Evolutionary conservation across 495 filamentous ascomycete genomes (phyloP), one percentile per base, ranked within the genome.

Genomic region (Annulohypoxylon maeteangense): DNA sequence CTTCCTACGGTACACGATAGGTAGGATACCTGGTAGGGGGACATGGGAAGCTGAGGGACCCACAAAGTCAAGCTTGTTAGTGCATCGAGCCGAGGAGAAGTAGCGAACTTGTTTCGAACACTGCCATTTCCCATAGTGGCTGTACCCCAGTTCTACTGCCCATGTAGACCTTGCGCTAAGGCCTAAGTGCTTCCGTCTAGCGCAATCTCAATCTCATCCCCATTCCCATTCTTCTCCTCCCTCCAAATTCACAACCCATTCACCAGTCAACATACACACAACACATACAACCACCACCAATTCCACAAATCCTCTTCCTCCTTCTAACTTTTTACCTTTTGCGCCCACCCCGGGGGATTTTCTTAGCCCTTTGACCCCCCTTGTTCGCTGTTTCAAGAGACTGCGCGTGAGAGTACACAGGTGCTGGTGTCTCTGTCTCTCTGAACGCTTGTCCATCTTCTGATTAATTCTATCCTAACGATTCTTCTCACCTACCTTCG

Each of bases 381-480:
- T 71, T 67, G 68, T 67, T 67, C 32, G 16, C 44, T 71, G 62
- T 71, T 71, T 67, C 63, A 25, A 68, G 54, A 67, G 53, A 61
- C 64, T 38, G 60, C 65, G 65, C 47, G 38, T 25, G 55, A 68
- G 70, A 68, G 64, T 68, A 27, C 57, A 66, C 58, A 68, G 66
- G 68, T 75, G 62, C 68, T 68, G 68, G 72, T 74, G 68, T 71
- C 72, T 71, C 72, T 70, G 72, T 72, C 63, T 67, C 72, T 75
- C 62, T 36, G 50, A 62, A 65, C 72, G 64, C 31, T 55, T 65
- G 50, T 69, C 60, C 10, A 32, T 62, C 51, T 61, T 62, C 48
- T 61, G 60, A 67, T 72, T 72, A 64, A 63, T 68, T 69, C 66
- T 66, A 72, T 69, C 70, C 68, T 65, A 72, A 63, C 68, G 8